Evolutionary conservation across 768 basidiomycete species (phyloP).

Genomic region (Boletus subcaerulescens): DNA sequence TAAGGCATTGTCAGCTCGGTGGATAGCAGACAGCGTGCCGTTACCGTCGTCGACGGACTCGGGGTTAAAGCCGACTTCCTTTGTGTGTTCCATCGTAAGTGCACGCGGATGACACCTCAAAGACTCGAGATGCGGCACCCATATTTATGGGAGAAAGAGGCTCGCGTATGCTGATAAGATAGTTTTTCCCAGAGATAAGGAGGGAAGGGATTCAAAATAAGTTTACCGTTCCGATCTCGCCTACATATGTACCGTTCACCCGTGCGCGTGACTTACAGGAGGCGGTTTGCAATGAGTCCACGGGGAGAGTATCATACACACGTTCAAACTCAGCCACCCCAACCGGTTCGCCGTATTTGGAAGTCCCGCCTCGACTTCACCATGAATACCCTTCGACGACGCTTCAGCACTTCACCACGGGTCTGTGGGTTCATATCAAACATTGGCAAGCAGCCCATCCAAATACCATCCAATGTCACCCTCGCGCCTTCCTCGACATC

Average conservation of each 20-base stretch:
- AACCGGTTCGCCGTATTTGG: too few species aligned
- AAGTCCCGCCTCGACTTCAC: not conserved
- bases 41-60: constrained; percentile 2
- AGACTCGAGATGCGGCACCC: too few species aligned
- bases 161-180: too few species aligned
- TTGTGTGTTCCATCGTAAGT: not conserved
- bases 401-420: constrained; percentile 50
- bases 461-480: constrained; percentile 48
- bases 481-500: constrained; percentile 35
- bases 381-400: constrained; percentile 27
- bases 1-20: constrained; percentile 16
- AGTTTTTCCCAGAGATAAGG: too few species aligned
- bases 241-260: too few species aligned
- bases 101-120: too few species aligned
- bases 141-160: too few species aligned
- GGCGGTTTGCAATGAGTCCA: too few species aligned
- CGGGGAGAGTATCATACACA: too few species aligned
- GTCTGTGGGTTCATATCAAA: constrained; percentile 52
- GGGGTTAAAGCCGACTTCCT: not conserved
- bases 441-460: constrained; percentile 59
- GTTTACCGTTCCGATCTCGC: too few species aligned
- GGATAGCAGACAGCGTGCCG: constrained; percentile 7
- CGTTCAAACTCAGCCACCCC: constrained; percentile 7
- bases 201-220: too few species aligned
- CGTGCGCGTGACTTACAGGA: too few species aligned